Evolutionary conservation across 2,329 filamentous ascomycete species (phyloP).

Genomic region (Fusarium equiseti): DNA sequence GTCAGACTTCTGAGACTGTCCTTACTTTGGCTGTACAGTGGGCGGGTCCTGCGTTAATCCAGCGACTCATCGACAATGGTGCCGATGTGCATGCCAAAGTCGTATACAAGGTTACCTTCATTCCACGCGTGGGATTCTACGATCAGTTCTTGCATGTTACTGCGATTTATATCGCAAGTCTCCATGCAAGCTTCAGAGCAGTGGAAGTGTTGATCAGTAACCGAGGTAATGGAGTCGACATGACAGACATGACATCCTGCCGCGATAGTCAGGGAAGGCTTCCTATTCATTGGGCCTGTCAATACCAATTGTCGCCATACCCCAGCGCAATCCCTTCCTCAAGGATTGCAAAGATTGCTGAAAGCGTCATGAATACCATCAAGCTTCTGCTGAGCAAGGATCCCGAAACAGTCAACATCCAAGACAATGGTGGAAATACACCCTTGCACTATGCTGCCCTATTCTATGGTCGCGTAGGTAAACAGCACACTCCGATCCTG

Average conservation of each 20-base stretch:
- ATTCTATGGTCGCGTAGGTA: neutral
- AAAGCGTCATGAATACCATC: neutral
- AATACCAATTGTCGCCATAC: accelerated
- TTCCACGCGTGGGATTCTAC: accelerated
- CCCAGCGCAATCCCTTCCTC: accelerated
- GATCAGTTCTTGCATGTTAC: accelerated
- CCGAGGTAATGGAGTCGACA: neutral
- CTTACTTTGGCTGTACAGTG: neutral
- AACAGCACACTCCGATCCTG: neutral
- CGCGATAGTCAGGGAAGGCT: neutral
- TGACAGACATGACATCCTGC: accelerated
- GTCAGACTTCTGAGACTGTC: neutral
- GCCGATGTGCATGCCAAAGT: neutral
- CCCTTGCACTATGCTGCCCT: neutral
- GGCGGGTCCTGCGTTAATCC: accelerated
- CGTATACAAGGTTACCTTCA: accelerated
- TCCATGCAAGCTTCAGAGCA: neutral
- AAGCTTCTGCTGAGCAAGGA: neutral
- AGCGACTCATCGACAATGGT: neutral
- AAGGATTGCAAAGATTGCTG: accelerated
- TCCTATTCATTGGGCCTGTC: neutral
- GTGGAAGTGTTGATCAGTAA: neutral
- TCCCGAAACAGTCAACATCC: neutral
- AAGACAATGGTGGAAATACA: neutral
- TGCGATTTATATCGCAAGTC: neutral